Evolutionary conservation across 345 rosid species (phyloP), one percentile per base, ranked within the genome.

Genomic region (Euphorbia pulcherrima): DNA sequence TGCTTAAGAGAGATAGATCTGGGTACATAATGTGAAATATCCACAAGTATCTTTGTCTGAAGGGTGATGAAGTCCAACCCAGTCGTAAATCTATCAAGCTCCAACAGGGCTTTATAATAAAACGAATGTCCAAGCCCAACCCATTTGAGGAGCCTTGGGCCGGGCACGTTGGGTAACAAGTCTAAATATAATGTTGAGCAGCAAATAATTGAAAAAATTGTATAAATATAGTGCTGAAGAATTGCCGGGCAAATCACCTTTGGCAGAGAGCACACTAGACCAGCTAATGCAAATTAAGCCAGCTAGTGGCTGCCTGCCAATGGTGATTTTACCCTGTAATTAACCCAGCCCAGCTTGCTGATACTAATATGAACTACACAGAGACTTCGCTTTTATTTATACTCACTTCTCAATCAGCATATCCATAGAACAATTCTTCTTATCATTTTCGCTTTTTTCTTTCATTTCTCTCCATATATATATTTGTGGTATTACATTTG

Each of bases 241-340:
- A 76, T 76, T 69, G 78, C 73, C 35, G 76, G 76, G 78, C 79
- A 81, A 81, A 84, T 81, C 88, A 74, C 79, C 85, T 69, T 84
- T 76, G 85, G 85, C 83, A 78, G 72, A 57, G 68, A 54, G 81
- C 74, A 67, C 46, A 48, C 63, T 58, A 20, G 0, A 20, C 12
- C 13, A 60, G 2, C 35, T 13, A 16, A 6, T 35, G 29, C 48
- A 20, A n/a, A n/a, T n/a, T n/a, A n/a, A 14, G 27, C 27, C 37
- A 21, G 11, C 13, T 10, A 63, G 20, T 46, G 54, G 54, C 26
- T 64, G 20, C 67, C 67, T 64, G 55, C 67, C 67, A 64, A 64
- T 64, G 40, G 35, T 46, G 40, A 14, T 41, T 27, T 44, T 64
- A 55, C 40, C 67, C 67, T 8, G 67, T 64, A 64, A 62, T 24